Evolutionary conservation across 1,284 basidiomycete genomes (phyloP).

Genomic region (Trichosporon ovoides): DNA sequence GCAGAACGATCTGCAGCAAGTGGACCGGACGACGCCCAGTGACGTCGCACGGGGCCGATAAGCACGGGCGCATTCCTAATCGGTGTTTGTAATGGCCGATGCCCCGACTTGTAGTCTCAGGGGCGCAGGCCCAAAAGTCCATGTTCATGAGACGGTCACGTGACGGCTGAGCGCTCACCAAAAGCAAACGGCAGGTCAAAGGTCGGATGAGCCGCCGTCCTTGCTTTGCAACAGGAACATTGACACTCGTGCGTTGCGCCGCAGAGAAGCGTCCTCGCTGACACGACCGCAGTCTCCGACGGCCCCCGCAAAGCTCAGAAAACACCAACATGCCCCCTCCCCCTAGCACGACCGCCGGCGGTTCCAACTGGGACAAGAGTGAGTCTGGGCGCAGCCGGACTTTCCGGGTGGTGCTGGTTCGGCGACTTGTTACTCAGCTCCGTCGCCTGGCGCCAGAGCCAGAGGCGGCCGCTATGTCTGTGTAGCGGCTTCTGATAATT

Average conservation of each 20-base stretch:
- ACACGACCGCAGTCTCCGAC: neutral
- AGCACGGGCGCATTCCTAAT: neutral
- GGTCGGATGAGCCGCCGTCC: too few relatives aligned
- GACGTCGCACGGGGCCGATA: neutral
- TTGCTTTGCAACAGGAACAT: neutral
- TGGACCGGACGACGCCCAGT: too few relatives aligned
- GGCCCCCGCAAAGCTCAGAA: neutral
- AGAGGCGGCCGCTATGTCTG: too few relatives aligned
- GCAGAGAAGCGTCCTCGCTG: neutral
- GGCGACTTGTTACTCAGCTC: too few relatives aligned
- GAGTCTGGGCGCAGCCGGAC: constrained; percentile 12
- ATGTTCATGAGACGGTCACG: neutral
- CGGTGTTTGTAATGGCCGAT: neutral
- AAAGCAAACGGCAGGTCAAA: too few relatives aligned
- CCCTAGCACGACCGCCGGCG: constrained; percentile 38
- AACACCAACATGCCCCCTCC: constrained; percentile 43
- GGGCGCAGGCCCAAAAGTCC: neutral
- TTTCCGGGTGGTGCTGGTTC: too few relatives aligned
- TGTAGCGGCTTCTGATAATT: too few relatives aligned
- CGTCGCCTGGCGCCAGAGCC: neutral
- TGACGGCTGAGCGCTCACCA: neutral
- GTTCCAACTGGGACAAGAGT: constrained; percentile 45
- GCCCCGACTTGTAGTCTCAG: neutral
- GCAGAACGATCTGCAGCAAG: too few relatives aligned
- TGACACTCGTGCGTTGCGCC: neutral